Evolutionary conservation across 805 yeast genomes (phyloP).

Genomic region (Suhomyces kilbournensis): DNA sequence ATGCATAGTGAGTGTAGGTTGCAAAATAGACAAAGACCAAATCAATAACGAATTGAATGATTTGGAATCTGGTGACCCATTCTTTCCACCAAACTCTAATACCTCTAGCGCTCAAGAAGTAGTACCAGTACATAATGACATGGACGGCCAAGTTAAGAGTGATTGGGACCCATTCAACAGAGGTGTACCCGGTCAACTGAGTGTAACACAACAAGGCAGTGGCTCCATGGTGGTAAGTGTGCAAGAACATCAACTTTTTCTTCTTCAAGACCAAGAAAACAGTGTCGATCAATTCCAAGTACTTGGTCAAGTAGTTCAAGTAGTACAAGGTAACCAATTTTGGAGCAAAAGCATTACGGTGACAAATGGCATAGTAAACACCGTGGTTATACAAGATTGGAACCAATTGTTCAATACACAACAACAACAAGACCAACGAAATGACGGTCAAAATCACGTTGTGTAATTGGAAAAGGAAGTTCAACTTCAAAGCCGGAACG

Average conservation of each 20-base stretch:
- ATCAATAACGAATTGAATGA: conserved; percentile 88
- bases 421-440: conserved; percentile 62
- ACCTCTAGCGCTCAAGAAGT: conserved; percentile 88
- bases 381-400: conserved; percentile 79
- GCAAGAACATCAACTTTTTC: conserved; percentile 88
- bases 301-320: conserved; percentile 88
- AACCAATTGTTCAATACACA: conserved; percentile 78
- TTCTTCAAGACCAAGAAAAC: conserved; percentile 86
- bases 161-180: conserved; percentile 95
- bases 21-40: conserved; percentile 90
- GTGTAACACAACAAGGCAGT: conserved; percentile 93
- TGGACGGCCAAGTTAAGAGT: conserved; percentile 86
- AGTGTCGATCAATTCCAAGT: conserved; percentile 85
- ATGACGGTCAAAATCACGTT: conserved; percentile 70
- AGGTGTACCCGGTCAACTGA: conserved; percentile 83
- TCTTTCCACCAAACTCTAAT: conserved; percentile 99
- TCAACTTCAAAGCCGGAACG: conserved; percentile 68
- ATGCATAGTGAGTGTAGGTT: conserved; percentile 84
- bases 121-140: conserved; percentile 97
- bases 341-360: conserved; percentile 75
- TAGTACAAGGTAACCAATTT: conserved; percentile 82
- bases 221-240: conserved; percentile 97
- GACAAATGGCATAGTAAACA: conserved; percentile 78
- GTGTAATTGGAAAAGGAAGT: conserved; percentile 78
- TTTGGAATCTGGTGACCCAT: conserved; percentile 97